Percentiles rank a stretch among this genome's conserved stretches.
Conservation (phyloP, 2,329 filamentous ascomycete genomes). For the Colletotrichum trifolii region DNA sequence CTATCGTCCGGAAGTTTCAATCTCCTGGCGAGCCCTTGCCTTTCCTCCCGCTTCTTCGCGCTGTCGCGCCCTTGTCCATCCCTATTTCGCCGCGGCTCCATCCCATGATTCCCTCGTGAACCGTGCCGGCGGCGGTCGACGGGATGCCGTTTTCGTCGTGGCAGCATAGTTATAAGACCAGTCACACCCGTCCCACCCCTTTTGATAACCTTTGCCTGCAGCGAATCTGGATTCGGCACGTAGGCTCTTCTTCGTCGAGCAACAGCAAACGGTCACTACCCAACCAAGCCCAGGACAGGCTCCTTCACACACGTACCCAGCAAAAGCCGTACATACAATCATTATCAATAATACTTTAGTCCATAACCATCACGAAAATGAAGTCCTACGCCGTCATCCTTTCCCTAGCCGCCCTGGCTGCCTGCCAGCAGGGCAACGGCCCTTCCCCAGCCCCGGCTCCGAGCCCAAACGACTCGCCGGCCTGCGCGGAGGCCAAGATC, state of each 20-base stretch:
- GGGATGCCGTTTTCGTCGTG: conserved; percentile 21
- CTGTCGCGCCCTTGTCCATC: background rate
- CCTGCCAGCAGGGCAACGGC: conserved; percentile 8
- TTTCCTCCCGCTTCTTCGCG: background rate
- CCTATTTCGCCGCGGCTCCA: conserved; percentile 5
- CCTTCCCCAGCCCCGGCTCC: conserved; percentile 18
- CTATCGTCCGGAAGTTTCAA: conserved; percentile 31
- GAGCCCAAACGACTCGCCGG: conserved; percentile 22
- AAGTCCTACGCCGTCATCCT: conserved; percentile 33
- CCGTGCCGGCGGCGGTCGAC: conserved; percentile 8
- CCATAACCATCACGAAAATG: conserved; percentile 10
- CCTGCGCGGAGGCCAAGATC: conserved; percentile 35
- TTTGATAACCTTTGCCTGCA: background rate
- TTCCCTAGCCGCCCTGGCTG: conserved; percentile 21
- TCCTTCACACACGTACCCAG: background rate
- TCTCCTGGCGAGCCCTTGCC: background rate
- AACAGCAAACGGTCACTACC: conserved; percentile 33
- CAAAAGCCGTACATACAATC: conserved; percentile 19
- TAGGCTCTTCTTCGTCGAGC: conserved; percentile 9
- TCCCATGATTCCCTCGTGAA: conserved; percentile 21
- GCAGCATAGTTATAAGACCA: conserved; percentile 27
- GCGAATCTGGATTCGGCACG: conserved; percentile 34
- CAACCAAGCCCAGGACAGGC: conserved; percentile 20
- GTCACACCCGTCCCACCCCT: background rate
- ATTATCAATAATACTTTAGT: conserved; percentile 13